Evolutionary conservation across 2,329 filamentous ascomycete genomes (phyloP).

Genomic region (Colletotrichum chrysophilum): DNA sequence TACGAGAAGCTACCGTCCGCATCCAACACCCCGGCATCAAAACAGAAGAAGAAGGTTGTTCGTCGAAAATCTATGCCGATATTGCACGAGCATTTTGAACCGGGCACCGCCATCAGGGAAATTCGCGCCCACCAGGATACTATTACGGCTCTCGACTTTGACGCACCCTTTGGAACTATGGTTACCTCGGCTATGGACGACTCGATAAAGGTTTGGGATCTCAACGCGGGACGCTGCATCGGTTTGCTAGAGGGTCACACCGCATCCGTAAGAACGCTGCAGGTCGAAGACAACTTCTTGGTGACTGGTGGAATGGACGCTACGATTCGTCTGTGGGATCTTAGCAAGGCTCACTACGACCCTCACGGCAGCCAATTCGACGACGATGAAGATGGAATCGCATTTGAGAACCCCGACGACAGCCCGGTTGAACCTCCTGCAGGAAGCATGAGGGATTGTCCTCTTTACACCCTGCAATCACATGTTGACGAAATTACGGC

Average conservation of each 20-base stretch:
- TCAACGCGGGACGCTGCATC: conserved; percentile 91
- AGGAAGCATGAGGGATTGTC: conserved; percentile 87
- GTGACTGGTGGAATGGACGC: conserved; percentile 95
- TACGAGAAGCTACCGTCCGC: conserved; percentile 84
- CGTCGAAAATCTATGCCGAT: conserved; percentile 89
- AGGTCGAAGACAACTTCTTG: conserved; percentile 94
- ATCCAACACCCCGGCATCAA: conserved; percentile 53
- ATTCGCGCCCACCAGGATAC: conserved; percentile 87
- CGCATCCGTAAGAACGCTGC: conserved; percentile 88
- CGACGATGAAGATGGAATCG: conserved; percentile 68
- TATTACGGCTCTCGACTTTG: conserved; percentile 92
- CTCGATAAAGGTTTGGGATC: conserved; percentile 93
- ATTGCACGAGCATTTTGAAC: conserved; percentile 91
- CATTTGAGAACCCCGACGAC: conserved; percentile 75
- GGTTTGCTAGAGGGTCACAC: conserved; percentile 92
- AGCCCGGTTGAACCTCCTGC: conserved; percentile 72
- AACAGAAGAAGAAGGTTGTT: conserved; percentile 60
- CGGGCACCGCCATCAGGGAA: conserved; percentile 87
- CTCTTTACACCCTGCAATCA: conserved; percentile 84
- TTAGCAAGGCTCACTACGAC: conserved; percentile 86
- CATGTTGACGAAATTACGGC: conserved; percentile 96
- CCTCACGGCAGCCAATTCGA: conserved; percentile 67
- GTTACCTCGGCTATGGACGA: conserved; percentile 93
- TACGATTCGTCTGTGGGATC: conserved; percentile 92
- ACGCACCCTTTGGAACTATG: conserved; percentile 95